Evolutionary conservation across 208 protist species (phyloP).

Genomic region (Acanthamoeba royreba): DNA sequence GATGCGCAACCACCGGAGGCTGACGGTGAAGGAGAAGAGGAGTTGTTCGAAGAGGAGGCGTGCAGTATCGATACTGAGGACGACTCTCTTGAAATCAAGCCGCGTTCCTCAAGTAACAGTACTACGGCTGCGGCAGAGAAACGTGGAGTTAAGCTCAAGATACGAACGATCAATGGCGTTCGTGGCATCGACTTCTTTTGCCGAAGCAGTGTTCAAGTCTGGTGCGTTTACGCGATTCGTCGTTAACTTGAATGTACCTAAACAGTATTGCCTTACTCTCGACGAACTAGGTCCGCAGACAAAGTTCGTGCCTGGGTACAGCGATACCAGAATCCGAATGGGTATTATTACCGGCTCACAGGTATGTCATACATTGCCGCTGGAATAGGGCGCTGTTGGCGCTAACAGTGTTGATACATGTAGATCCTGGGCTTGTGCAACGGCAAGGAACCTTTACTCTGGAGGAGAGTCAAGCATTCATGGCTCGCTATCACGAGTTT

Average conservation of each 20-base stretch:
- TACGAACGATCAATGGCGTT: background rate
- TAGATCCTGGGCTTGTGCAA: background rate
- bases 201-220: background rate
- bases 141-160: background rate
- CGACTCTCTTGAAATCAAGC: background rate
- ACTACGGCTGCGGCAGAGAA: no score
- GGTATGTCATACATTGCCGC: no score
- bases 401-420: background rate
- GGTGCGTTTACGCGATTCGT: background rate
- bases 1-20: background rate
- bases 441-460: background rate
- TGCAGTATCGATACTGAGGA: background rate
- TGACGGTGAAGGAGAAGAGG: background rate
- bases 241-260: background rate
- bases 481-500: background rate
- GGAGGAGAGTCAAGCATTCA: background rate
- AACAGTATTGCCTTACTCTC: background rate
- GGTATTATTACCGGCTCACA: background rate
- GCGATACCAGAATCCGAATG: background rate
- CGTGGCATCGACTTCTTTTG: background rate
- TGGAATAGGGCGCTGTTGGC: no score
- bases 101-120: no score
- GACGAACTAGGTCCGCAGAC: background rate
- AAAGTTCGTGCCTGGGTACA: background rate
- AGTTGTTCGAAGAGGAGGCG: background rate